Percentiles rank a stretch among this genome's conserved stretches.
Conservation (phyloP, 2,329 filamentous ascomycete species). For the Monosporascus sp. region DNA sequence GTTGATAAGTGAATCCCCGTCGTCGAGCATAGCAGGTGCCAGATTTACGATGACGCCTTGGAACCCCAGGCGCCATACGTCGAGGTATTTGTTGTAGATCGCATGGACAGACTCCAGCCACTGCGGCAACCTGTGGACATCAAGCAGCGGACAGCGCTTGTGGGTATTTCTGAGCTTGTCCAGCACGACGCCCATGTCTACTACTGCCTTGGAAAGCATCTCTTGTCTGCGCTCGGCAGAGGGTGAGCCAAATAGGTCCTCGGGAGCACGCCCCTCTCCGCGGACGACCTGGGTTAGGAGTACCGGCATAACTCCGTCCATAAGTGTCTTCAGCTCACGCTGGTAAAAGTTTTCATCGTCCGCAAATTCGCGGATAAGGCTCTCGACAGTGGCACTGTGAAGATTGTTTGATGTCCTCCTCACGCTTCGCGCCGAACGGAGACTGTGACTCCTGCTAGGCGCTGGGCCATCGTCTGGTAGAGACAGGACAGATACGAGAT, state of each 20-base stretch:
- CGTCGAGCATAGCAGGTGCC: conserved; percentile 60
- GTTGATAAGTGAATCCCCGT: conserved; percentile 55
- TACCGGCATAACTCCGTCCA: conserved; percentile 92
- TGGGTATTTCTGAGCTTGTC: conserved; percentile 80
- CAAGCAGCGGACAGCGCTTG: conserved; percentile 69
- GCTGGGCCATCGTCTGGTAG: conserved; percentile 54
- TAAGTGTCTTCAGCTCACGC: conserved; percentile 84
- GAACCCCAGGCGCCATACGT: conserved; percentile 87
- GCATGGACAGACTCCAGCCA: conserved; percentile 78
- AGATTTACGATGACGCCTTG: conserved; percentile 93
- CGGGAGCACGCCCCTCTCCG: conserved; percentile 57
- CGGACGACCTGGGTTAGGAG: conserved; percentile 80
- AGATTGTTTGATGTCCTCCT: conserved; percentile 65
- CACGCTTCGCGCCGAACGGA: conserved; percentile 72
- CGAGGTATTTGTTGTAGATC: conserved; percentile 80
- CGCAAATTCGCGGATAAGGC: conserved; percentile 73
- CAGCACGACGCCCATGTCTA: conserved; percentile 87
- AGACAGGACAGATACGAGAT: conserved; percentile 89
- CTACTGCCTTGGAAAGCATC: conserved; percentile 74
- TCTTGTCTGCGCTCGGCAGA: conserved; percentile 48
- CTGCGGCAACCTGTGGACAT: conserved; percentile 64
- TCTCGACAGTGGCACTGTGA: conserved; percentile 63
- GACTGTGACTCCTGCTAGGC: conserved; percentile 59
- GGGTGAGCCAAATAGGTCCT: conserved; percentile 62
- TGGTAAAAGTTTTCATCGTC: conserved; percentile 85